Conservation (phyloP, 2,329 filamentous ascomycete species). For the Fusarium buharicum region DNA sequence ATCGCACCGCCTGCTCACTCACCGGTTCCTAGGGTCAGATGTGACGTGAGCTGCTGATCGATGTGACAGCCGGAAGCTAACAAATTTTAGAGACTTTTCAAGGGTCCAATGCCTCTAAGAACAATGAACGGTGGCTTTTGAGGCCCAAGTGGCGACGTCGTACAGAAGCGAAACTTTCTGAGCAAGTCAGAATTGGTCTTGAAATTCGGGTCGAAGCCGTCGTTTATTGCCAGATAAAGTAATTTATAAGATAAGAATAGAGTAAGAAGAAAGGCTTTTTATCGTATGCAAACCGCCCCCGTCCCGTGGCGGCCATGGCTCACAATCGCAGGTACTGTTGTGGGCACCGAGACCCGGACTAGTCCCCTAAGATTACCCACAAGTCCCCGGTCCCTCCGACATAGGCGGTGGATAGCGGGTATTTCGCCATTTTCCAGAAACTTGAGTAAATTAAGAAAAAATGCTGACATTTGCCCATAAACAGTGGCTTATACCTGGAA, state of each 20-base stretch:
- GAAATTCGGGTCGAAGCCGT: neutral
- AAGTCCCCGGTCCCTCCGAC: constrained; percentile 10
- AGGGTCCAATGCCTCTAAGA: neutral
- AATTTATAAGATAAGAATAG: constrained; percentile 1
- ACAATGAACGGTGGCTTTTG: neutral
- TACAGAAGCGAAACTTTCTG: neutral
- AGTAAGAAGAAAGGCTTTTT: neutral
- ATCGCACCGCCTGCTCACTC: constrained; percentile 10
- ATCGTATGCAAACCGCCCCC: constrained; percentile 2
- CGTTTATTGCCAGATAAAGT: constrained; percentile 3
- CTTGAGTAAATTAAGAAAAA: constrained; percentile 10
- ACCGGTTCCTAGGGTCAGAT: neutral
- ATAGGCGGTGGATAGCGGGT: constrained; percentile 25
- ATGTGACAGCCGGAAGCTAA: constrained; percentile 24
- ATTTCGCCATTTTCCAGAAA: constrained; percentile 15
- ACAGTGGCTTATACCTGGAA: neutral
- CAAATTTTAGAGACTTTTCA: constrained; percentile 4
- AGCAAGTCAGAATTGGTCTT: neutral
- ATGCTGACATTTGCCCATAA: neutral
- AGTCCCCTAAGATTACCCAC: constrained; percentile 17
- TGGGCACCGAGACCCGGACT: constrained; percentile 34
- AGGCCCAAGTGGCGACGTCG: neutral
- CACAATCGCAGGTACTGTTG: constrained; percentile 5
- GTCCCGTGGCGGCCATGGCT: constrained; percentile 3
- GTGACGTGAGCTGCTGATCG: constrained; percentile 31